These are phyloP conservation scores for Prunus mume DNA, from an alignment of 306 rosid species.

Conservation along the genomic window DNA sequence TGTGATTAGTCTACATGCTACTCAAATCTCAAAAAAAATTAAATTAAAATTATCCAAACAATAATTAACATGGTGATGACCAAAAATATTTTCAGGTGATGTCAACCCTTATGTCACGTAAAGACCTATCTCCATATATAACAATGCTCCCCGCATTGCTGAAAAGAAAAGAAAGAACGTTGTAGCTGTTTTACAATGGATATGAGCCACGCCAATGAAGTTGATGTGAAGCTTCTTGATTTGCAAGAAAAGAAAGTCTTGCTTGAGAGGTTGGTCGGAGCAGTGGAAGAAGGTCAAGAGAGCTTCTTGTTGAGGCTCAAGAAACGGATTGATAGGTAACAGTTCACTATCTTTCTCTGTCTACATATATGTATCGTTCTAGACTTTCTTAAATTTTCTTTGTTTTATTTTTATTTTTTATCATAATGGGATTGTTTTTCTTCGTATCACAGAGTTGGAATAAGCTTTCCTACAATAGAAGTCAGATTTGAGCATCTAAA, in stretches of 20 bases:
- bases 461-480: conserved; percentile 13
- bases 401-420: neutral
- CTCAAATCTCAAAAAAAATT: too few relatives aligned
- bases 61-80: too few relatives aligned
- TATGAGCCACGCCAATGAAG: conserved; percentile 2
- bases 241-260: conserved; percentile 11
- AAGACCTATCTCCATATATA: too few relatives aligned
- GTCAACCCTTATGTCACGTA: too few relatives aligned
- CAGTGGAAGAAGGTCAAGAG: conserved; percentile 7
- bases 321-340: conserved; percentile 18
- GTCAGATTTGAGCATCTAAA: conserved; percentile 16
- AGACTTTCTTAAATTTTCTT: too few relatives aligned
- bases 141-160: too few relatives aligned
- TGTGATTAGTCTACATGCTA: too few relatives aligned
- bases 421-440: neutral
- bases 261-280: conserved; percentile 20
- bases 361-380: too few relatives aligned
- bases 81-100: too few relatives aligned
- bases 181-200: conserved; percentile 1
- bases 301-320: conserved; percentile 21
- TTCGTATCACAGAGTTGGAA: conserved; percentile 13
- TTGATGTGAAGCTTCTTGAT: neutral
- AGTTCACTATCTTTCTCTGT: neutral
- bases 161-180: too few relatives aligned
- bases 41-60: too few relatives aligned